These are phyloP conservation scores for apple (Malus domestica) DNA, from an alignment of 306 rosid species.

Conservation along the genomic window ASM211411v1 NC_041793.1:1488501-1489000, in stretches of 20 bases:
- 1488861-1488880: constrained; percentile 73
- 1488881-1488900: constrained; percentile 70
- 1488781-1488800: constrained; percentile 46
- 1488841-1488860: constrained; percentile 62
- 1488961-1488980: constrained; percentile 59
- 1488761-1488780: constrained; percentile 43
- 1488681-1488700: constrained; percentile 67
- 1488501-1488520: neutral
- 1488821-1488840: constrained; percentile 66
- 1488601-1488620: constrained; percentile 62
- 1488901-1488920: constrained; percentile 73
- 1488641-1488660: constrained; percentile 79
- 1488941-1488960: constrained; percentile 49
- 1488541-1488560: neutral
- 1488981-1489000: constrained; percentile 23
- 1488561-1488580: neutral
- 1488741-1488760: constrained; percentile 48
- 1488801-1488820: constrained; percentile 54
- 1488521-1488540: neutral
- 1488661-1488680: constrained; percentile 79
- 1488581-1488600: constrained; percentile 61
- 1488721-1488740: constrained; percentile 56
- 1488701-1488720: constrained; percentile 54
- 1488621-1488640: constrained; percentile 56
- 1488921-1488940: constrained; percentile 69